Base-by-base conservation (phyloP, 2,329 filamentous ascomycete genomes). In the Arthrobotrys sphaeroides region DNA sequence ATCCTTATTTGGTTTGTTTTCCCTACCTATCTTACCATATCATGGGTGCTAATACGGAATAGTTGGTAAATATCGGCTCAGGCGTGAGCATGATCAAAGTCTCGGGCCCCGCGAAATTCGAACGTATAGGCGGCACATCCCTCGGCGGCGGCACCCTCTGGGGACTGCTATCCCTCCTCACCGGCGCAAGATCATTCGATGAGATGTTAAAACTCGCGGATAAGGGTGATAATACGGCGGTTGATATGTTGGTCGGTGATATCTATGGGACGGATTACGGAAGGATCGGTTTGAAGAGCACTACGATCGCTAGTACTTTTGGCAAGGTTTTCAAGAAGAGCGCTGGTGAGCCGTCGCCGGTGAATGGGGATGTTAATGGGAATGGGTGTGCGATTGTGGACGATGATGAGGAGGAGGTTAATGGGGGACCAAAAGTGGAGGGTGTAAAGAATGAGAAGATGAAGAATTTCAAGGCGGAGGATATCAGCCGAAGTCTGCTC, bases 1-100 rank as follows among this genome's bases (percentile, higher is more conserved):
- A 99, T 82, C 95, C 95, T 1, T 99, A 99, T 82, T 89, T 99
- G 10, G 77, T 78, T 43, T 5, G 65, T 66, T 31, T 31, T 33
- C 22, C 16, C 26, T 38, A 3, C n/a, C 3, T 33, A 22, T 5
- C 24, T 47, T 22, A n/a, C 4, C 38, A 42, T 4, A 4, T 1
- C 26, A 31, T 22, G 20, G 7, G 12, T 33, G 22, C 24, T 53
- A 43, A 24, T 53, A 13, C 13, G 26, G 3, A 5, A 45, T 49
- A 78, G 45, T 89, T 99, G 28, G 95, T 99, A 80, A 99, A 99
- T 83, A 99, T 99, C 79, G 95, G 95, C 49, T 97, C 94, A 5
- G 95, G 95, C 60, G 95, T 99, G 3, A 95, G 91, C 43, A 96
- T 99, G 88, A 90, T 99, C 83, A 98, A 98, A 82, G 95, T 99